Evolutionary conservation across 495 filamentous ascomycete genomes (phyloP).

Genomic region (Cairneyella variabilis): DNA sequence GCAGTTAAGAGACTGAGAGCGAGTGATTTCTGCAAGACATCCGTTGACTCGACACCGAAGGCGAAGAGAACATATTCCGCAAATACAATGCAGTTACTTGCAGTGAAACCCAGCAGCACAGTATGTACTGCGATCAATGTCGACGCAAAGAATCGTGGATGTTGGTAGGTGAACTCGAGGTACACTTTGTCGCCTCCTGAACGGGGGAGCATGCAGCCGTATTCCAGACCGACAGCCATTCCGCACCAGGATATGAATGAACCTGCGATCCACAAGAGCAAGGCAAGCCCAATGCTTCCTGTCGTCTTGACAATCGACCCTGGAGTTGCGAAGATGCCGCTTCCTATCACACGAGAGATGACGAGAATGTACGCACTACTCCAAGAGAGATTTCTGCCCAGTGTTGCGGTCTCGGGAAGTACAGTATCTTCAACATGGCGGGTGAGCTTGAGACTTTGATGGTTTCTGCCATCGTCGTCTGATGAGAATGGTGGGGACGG

Average conservation of each 20-base stretch:
- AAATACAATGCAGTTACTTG: conserved; percentile 68
- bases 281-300: conserved; percentile 62
- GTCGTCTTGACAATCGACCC: conserved; percentile 62
- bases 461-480: too few species aligned
- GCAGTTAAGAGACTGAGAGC: conserved; percentile 58
- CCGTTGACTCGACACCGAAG: conserved; percentile 44
- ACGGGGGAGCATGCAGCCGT: conserved; percentile 67
- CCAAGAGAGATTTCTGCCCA: conserved; percentile 64
- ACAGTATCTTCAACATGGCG: conserved; percentile 49
- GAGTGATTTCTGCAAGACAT: conserved; percentile 52
- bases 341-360: conserved; percentile 71
- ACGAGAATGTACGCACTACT: conserved; percentile 69
- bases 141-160: conserved; percentile 65
- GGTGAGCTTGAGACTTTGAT: conserved; percentile 10
- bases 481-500: too few species aligned
- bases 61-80: conserved; percentile 66
- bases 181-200: conserved; percentile 74
- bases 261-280: conserved; percentile 62
- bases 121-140: conserved; percentile 64
- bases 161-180: conserved; percentile 69
- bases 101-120: conserved; percentile 66
- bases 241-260: conserved; percentile 58
- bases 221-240: conserved; percentile 60
- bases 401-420: conserved; percentile 56
- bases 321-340: conserved; percentile 72